phyloP scores from a whole-genome alignment of 2,329 filamentous ascomycete species.

The Botrytis porri region DNA sequence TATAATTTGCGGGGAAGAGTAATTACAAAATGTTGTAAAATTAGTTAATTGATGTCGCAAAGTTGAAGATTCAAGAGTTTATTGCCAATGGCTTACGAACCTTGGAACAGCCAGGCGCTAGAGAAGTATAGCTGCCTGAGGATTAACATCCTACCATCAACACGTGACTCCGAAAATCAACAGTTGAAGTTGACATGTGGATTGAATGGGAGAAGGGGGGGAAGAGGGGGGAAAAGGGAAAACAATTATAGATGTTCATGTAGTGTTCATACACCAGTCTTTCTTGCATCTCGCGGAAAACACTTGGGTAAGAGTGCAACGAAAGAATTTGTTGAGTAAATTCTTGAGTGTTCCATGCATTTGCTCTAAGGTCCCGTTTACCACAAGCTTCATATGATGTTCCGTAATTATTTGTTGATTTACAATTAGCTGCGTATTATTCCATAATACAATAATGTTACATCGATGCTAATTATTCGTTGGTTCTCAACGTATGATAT shows the following conservation, averaged over 20 bases:
- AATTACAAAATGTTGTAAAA: not conserved
- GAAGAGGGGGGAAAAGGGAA: not conserved
- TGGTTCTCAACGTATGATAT: constrained; percentile 13
- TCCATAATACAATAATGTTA: constrained; percentile 19
- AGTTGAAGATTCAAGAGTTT: not conserved
- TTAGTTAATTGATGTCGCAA: constrained; percentile 8
- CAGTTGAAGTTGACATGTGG: too few species aligned
- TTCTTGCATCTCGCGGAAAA: not conserved
- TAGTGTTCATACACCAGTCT: not conserved
- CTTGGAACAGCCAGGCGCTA: constrained; percentile 6
- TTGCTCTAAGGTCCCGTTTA: not conserved
- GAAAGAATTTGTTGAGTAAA: not conserved
- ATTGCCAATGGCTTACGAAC: not conserved
- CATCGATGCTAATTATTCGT: constrained; percentile 17
- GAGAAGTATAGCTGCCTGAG: not conserved
- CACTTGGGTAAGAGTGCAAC: not conserved
- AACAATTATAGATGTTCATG: not conserved
- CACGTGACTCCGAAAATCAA: not conserved
- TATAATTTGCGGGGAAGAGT: not conserved
- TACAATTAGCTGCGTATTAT: constrained; percentile 8
- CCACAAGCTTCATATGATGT: not conserved
- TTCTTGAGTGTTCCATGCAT: not conserved
- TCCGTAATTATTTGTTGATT: constrained; percentile 8
- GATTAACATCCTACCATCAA: rapidly evolving
- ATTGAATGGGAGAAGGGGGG: not conserved